Conservation (phyloP, 805 yeast species). For the Yamadazyma kitorensis region DNA sequence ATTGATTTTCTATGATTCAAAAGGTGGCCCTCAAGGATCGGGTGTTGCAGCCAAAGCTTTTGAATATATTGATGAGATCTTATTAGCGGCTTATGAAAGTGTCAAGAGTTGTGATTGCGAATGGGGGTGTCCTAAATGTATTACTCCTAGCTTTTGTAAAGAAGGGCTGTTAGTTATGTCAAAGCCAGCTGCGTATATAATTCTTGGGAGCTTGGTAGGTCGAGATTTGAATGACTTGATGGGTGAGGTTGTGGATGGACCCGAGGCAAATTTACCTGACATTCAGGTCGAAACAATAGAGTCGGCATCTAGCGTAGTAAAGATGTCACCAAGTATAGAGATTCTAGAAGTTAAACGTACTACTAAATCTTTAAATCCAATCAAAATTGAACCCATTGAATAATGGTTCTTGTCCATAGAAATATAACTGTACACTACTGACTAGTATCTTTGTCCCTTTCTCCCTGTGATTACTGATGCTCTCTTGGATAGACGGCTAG, state of each 20-base stretch:
- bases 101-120: constrained; percentile 67
- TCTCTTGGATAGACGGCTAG: constrained; percentile 30
- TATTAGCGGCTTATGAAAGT: constrained; percentile 56
- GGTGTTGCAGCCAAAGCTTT: constrained; percentile 81
- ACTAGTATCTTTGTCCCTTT: constrained; percentile 5
- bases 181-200: constrained; percentile 77
- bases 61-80: constrained; percentile 67
- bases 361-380: constrained; percentile 6
- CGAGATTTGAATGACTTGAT: constrained; percentile 40
- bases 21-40: constrained; percentile 76
- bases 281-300: constrained; percentile 66
- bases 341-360: constrained; percentile 23
- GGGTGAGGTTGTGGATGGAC: constrained; percentile 60
- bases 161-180: constrained; percentile 83
- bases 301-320: constrained; percentile 53
- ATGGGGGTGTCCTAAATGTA: constrained; percentile 83
- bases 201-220: constrained; percentile 62
- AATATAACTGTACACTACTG: not conserved
- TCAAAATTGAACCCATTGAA: constrained; percentile 10
- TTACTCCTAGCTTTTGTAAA: constrained; percentile 77
- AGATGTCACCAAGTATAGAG: constrained; percentile 57
- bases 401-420: not conserved
- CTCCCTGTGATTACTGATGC: constrained; percentile 27
- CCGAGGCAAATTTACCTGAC: constrained; percentile 72
- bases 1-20: constrained; percentile 76